Percentiles rank a stretch among this genome's conserved stretches.
phyloP scores from a whole-genome alignment of 78 protist species.

The Dictyostelium brefeldianum region DNA sequence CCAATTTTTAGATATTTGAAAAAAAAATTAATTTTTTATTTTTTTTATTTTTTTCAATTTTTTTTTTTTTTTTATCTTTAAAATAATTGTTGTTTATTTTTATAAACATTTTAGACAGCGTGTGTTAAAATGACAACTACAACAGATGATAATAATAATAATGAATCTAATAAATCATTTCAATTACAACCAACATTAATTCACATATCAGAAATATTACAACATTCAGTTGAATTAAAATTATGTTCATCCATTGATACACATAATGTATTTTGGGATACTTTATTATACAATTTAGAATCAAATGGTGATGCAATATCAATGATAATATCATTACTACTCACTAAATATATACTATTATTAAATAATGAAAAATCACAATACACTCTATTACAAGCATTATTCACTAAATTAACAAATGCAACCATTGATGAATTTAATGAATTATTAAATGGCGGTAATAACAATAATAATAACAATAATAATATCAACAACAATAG shows the following conservation, averaged over 20 bases:
- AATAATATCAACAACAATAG: constrained; percentile 2
- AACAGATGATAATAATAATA: neutral
- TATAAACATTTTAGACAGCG: neutral
- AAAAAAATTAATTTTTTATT: neutral
- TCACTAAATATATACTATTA: constrained; percentile 53
- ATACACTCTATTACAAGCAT: neutral
- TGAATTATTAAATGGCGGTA: neutral
- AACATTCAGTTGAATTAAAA: constrained; percentile 62
- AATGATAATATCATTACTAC: constrained; percentile 38
- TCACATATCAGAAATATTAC: constrained; percentile 63
- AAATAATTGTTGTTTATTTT: too few relatives aligned
- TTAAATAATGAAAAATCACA: constrained; percentile 3
- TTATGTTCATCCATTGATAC: constrained; percentile 41
- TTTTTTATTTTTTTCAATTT: neutral
- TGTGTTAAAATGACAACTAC: neutral
- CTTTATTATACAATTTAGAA: constrained; percentile 41
- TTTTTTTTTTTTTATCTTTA: neutral
- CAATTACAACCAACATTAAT: constrained; percentile 48
- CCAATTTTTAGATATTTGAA: neutral
- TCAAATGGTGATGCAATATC: constrained; percentile 46
- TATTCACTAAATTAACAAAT: constrained; percentile 27
- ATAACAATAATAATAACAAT: neutral
- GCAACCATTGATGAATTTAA: neutral
- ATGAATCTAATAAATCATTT: constrained; percentile 2
- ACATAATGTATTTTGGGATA: constrained; percentile 73